phyloP scores from a whole-genome alignment of 495 filamentous ascomycete genomes.

The Hypomontagnella monticulosa region DNA sequence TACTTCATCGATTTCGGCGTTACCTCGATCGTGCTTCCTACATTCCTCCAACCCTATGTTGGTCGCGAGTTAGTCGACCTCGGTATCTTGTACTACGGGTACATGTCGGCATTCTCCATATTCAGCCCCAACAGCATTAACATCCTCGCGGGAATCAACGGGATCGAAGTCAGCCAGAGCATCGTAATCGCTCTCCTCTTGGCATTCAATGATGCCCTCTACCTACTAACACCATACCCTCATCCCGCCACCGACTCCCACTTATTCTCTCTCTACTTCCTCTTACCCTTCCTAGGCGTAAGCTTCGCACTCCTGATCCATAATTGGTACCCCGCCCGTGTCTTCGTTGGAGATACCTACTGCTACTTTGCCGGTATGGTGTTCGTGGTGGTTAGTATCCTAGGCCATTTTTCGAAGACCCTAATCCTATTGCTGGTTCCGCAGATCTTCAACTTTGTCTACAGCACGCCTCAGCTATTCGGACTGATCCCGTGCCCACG shows the following conservation, averaged over 20 bases:
- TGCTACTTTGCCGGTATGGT: constrained; percentile 99
- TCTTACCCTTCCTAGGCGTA: constrained; percentile 93
- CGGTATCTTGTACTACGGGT: constrained; percentile 90
- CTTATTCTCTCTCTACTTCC: constrained; percentile 92
- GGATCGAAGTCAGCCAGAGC: constrained; percentile 94
- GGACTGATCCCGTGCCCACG: constrained; percentile 89
- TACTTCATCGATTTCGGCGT: constrained; percentile 98
- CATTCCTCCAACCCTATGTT: constrained; percentile 82
- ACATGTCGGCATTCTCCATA: constrained; percentile 94
- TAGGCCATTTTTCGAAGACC: constrained; percentile 98
- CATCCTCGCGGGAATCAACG: constrained; percentile 97
- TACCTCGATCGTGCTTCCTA: constrained; percentile 90
- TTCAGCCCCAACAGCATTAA: constrained; percentile 99
- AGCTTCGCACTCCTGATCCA: constrained; percentile 86
- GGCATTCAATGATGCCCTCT: constrained; percentile 81
- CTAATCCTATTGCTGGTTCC: constrained; percentile 89
- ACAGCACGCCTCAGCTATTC: constrained; percentile 91
- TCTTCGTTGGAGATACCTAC: constrained; percentile 98
- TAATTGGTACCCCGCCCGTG: constrained; percentile 95
- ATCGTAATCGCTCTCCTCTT: constrained; percentile 88
- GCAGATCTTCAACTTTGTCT: constrained; percentile 96
- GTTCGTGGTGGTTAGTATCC: constrained; percentile 94
- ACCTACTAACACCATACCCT: constrained; percentile 79
- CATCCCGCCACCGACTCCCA: constrained; percentile 97
- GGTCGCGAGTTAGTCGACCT: constrained; percentile 84